phyloP scores from a whole-genome alignment of 1,139 yeast genomes.

The Saccharomyces hybrid region DNA sequence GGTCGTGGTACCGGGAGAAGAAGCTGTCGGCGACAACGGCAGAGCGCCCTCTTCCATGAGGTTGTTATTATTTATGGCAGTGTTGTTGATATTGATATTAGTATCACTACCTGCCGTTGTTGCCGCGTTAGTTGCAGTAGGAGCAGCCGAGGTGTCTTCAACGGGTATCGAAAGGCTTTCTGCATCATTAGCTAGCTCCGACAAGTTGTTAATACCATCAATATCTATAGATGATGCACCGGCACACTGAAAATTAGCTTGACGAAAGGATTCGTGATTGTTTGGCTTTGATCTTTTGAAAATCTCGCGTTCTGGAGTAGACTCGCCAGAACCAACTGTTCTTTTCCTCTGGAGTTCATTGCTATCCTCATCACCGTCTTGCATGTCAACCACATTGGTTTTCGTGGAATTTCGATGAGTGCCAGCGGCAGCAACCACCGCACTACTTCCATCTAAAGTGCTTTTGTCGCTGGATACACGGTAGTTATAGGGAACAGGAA shows the following conservation, averaged over 20 bases:
- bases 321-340: background rate
- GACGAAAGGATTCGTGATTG: background rate
- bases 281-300: background rate
- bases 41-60: slow-evolving; percentile 18
- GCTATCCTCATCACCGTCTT: background rate
- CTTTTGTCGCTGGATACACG: background rate
- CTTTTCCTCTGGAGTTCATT: background rate
- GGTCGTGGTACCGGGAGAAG: slow-evolving; percentile 17
- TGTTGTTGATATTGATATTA: background rate
- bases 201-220: background rate
- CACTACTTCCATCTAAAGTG: background rate
- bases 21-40: slow-evolving; percentile 27
- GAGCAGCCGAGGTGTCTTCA: background rate
- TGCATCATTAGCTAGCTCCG: background rate
- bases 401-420: background rate
- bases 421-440: background rate
- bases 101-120: background rate
- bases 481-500: background rate
- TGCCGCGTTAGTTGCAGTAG: background rate
- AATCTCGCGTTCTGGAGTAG: background rate
- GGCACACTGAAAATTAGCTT: background rate
- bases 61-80: background rate
- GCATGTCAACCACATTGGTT: background rate
- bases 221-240: background rate
- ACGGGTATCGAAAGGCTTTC: background rate